phyloP scores from a whole-genome alignment of 768 basidiomycete species.

The Naganishia onofrii region DNA sequence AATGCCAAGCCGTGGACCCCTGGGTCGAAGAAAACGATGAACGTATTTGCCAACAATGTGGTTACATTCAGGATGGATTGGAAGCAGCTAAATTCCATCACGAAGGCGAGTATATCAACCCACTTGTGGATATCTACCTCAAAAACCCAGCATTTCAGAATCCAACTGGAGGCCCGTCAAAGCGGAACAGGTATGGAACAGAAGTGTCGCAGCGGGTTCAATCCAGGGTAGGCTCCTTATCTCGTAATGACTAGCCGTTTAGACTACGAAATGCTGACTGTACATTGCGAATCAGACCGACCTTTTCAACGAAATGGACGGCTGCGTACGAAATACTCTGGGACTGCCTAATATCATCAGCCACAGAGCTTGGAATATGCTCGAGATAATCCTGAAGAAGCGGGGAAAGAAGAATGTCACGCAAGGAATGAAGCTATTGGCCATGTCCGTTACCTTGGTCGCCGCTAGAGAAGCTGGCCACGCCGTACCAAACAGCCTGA shows the following conservation, averaged over 20 bases:
- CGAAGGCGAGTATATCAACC: conserved; percentile 8
- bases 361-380: conserved; percentile 15
- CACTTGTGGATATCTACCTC: conserved; percentile 11
- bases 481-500: neutral
- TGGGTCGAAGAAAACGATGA: conserved; percentile 20
- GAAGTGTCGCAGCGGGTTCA: neutral
- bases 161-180: neutral
- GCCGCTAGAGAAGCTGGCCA: conserved; percentile 21
- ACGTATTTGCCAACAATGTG: conserved; percentile 13
- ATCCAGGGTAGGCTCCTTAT: neutral
- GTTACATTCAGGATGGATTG: neutral
- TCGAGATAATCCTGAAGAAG: neutral
- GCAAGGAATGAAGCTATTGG: neutral
- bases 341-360: neutral
- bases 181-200: neutral
- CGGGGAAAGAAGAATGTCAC: neutral
- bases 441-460: neutral
- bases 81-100: neutral
- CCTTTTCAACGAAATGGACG: neutral
- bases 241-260: neutral
- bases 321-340: conserved; percentile 10
- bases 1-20: conserved; percentile 11
- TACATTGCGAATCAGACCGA: neutral
- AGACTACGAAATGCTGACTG: neutral
- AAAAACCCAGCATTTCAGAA: conserved; percentile 6